These are phyloP conservation scores for Penicillium janthinellum DNA, from an alignment of 2,329 filamentous ascomycete species.

Conservation along the genomic window DNA sequence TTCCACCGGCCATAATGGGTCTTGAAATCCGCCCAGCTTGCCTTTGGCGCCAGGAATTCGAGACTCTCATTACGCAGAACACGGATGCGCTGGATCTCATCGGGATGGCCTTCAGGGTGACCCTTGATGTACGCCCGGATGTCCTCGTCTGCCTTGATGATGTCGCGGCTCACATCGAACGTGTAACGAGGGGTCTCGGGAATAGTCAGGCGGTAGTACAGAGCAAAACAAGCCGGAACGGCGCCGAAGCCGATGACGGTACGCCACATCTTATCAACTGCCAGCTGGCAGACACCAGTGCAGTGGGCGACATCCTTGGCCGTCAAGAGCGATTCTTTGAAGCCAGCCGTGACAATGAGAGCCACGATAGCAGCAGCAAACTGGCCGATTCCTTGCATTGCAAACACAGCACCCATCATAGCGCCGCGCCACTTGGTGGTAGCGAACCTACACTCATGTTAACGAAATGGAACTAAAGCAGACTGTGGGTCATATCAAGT, in stretches of 20 bases:
- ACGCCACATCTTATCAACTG: conserved; percentile 88
- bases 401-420: conserved; percentile 85
- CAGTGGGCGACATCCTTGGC: conserved; percentile 60
- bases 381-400: conserved; percentile 85
- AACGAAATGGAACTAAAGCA: neutral
- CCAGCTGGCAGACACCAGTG: conserved; percentile 63
- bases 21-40: conserved; percentile 71
- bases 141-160: conserved; percentile 72
- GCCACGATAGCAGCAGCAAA: conserved; percentile 74
- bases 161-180: conserved; percentile 75
- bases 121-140: conserved; percentile 73
- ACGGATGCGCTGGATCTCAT: conserved; percentile 66
- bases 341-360: conserved; percentile 72
- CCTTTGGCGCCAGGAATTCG: conserved; percentile 66
- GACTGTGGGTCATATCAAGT: neutral
- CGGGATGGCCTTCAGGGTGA: conserved; percentile 62
- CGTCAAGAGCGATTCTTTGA: conserved; percentile 63
- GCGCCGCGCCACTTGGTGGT: conserved; percentile 82
- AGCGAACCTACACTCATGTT: conserved; percentile 60
- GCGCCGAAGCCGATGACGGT: conserved; percentile 78
- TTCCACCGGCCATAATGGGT: conserved; percentile 70
- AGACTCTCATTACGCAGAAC: conserved; percentile 57
- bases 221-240: conserved; percentile 75
- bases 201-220: conserved; percentile 85
- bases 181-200: conserved; percentile 88